Conservation (phyloP, 441 rosid genomes). For the Populus trichocarpa region DNA sequence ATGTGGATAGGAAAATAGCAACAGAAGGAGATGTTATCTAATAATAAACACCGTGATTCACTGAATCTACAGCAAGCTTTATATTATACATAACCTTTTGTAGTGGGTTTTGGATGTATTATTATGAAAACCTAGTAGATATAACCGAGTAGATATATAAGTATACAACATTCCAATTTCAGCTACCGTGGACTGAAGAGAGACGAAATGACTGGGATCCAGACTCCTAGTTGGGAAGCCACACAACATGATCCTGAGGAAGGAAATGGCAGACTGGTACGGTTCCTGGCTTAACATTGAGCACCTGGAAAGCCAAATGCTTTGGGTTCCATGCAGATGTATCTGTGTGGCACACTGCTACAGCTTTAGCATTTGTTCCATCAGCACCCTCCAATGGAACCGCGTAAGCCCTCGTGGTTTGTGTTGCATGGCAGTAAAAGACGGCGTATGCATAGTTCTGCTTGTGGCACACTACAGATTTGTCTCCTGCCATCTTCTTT, state of each 20-base stretch:
- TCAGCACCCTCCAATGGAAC: slow-evolving; percentile 20
- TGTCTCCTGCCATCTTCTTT: slow-evolving; percentile 4
- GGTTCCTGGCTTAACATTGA: slow-evolving; percentile 16
- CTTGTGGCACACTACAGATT: slow-evolving; percentile 6
- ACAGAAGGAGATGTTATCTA: too few relatives aligned
- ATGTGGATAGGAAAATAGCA: neutral
- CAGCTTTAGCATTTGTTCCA: slow-evolving; percentile 14
- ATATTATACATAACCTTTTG: too few relatives aligned
- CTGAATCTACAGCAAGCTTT: too few relatives aligned
- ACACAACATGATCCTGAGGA: neutral
- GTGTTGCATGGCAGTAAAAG: slow-evolving; percentile 12
- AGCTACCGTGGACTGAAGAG: neutral
- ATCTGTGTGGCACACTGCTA: slow-evolving; percentile 26
- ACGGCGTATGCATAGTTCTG: slow-evolving; percentile 12
- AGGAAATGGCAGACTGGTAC: slow-evolving; percentile 6
- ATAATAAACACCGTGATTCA: too few relatives aligned
- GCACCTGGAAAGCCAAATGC: slow-evolving; percentile 26
- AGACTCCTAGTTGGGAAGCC: neutral
- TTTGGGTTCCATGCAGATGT: slow-evolving; percentile 23
- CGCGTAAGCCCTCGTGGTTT: slow-evolving; percentile 1
- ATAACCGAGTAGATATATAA: neutral
- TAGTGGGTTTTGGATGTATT: neutral
- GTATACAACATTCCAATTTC: neutral
- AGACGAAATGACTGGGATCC: neutral
- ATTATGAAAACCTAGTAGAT: too few relatives aligned